Percentiles rank a stretch among this genome's conserved stretches.
phyloP scores from a whole-genome alignment of 2,329 filamentous ascomycete genomes.

The Pseudogymnoascus sp. region DNA sequence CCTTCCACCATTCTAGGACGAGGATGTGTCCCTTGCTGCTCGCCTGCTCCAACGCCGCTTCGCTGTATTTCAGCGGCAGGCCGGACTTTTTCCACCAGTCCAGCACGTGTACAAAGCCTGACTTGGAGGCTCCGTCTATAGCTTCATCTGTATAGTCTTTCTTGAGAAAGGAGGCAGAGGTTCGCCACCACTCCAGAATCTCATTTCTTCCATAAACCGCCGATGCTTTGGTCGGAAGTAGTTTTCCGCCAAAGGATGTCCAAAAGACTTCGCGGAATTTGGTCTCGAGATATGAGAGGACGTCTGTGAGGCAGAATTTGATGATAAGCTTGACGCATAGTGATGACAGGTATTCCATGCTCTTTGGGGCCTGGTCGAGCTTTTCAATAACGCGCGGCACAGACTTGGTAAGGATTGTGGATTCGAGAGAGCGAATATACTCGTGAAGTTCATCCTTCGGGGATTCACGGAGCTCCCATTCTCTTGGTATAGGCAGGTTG shows the following conservation, averaged over 20 bases:
- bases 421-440: constrained; percentile 74
- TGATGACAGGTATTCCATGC: constrained; percentile 65
- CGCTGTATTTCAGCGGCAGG: constrained; percentile 75
- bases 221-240: constrained; percentile 81
- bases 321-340: constrained; percentile 83
- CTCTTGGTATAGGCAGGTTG: constrained; percentile 61
- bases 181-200: constrained; percentile 87
- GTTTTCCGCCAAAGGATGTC: constrained; percentile 73
- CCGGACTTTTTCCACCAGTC: constrained; percentile 88
- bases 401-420: constrained; percentile 69
- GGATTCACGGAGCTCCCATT: constrained; percentile 47
- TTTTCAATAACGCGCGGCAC: constrained; percentile 66
- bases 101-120: constrained; percentile 76
- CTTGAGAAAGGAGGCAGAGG: constrained; percentile 71
- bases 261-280: constrained; percentile 70
- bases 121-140: constrained; percentile 77
- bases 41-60: constrained; percentile 80
- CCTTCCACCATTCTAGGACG: constrained; percentile 90
- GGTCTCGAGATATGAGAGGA: constrained; percentile 66
- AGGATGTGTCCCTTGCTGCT: constrained; percentile 76
- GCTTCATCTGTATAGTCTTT: constrained; percentile 76
- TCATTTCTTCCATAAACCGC: constrained; percentile 77
- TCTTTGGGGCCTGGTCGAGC: constrained; percentile 62
- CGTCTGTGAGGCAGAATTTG: constrained; percentile 76
- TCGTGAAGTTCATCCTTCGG: constrained; percentile 60